Base-by-base conservation (phyloP, 306 rosid genomes). In the Cucurbita pepo region DNA sequence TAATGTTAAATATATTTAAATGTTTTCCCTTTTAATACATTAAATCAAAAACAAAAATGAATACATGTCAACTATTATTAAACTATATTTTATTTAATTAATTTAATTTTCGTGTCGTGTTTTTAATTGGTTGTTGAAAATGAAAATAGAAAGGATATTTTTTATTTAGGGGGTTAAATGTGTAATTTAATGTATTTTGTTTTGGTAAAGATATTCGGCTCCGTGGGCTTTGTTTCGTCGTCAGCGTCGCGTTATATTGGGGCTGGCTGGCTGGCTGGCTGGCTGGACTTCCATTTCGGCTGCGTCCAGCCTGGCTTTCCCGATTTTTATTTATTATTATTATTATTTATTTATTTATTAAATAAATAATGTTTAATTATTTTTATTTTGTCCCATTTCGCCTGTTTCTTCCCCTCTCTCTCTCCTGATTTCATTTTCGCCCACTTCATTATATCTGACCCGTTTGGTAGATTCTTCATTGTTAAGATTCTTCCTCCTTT, bases 341-440 rank as follows among this genome's bases (percentile, higher is more conserved):
- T 55, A 12, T 6, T 55, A 12, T 47, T 5, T 75, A 21, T 5
- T 22, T n/a, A n/a, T n/a, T n/a, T n/a, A n/a, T 43, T 40, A 61
- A 36, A 14, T 12, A 14, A 62, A 16, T 38, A 8, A 40, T 19
- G 21, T 43, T 22, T 74, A 79, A 70, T 80, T 75, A 69, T 50
- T 44, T 52, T 45, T 21, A 56, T 56, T 79, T 84, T 83, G 91
- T 79, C 91, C 59, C 60, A 8, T 87, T 87, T 87, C 91, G 76
- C 75, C 73, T 85, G 85, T 77, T 41, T 73, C 78, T 86, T 82
- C 91, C 75, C 52, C 78, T 67, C 81, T 67, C 81, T 67, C 78
- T 72, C 82, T 76, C 76, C 87, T 45, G n/a, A 76, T 30, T 76
- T 72, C 84, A 87, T 86, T 78, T 85, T 89, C 88, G 76, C 76